These are phyloP conservation scores for Chlorella sp. DNA, from an alignment of 139 green algal genomes.

Conservation along the genomic window DNA sequence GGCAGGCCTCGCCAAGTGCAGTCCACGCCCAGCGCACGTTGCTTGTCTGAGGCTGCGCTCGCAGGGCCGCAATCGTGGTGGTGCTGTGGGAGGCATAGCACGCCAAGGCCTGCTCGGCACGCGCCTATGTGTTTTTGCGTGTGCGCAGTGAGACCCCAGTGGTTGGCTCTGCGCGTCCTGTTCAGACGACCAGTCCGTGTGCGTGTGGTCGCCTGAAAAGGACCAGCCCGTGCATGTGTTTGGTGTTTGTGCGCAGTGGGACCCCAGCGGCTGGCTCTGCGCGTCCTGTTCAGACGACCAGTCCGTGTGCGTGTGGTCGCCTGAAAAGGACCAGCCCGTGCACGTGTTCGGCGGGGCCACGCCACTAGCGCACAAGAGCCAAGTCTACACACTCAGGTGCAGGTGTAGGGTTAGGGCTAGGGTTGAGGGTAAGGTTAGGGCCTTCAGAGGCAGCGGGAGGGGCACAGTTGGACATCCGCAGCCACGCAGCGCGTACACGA, in stretches of 20 bases:
- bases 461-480: too few relatives aligned
- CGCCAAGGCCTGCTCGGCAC: background rate
- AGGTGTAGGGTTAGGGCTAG: too few relatives aligned
- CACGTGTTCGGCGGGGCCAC: too few relatives aligned
- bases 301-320: slow-evolving; percentile 67
- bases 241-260: slow-evolving; percentile 55
- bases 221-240: slow-evolving; percentile 16
- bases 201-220: slow-evolving; percentile 52
- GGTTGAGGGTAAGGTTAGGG: too few relatives aligned
- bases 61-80: too few relatives aligned
- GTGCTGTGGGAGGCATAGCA: too few relatives aligned
- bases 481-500: too few relatives aligned
- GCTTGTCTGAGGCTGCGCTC: too few relatives aligned
- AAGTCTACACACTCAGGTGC: slow-evolving; percentile 95
- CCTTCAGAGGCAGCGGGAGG: too few relatives aligned
- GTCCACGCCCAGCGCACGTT: too few relatives aligned
- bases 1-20: too few relatives aligned
- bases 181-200: slow-evolving; percentile 78
- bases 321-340: slow-evolving; percentile 44
- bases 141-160: slow-evolving; percentile 67
- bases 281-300: slow-evolving; percentile 86
- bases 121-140: background rate
- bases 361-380: too few relatives aligned
- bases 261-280: slow-evolving; percentile 67
- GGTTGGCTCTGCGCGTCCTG: slow-evolving; percentile 81